phyloP scores from a whole-genome alignment of 2,329 filamentous ascomycete genomes.

The Bipolaris sorokiniana region DNA sequence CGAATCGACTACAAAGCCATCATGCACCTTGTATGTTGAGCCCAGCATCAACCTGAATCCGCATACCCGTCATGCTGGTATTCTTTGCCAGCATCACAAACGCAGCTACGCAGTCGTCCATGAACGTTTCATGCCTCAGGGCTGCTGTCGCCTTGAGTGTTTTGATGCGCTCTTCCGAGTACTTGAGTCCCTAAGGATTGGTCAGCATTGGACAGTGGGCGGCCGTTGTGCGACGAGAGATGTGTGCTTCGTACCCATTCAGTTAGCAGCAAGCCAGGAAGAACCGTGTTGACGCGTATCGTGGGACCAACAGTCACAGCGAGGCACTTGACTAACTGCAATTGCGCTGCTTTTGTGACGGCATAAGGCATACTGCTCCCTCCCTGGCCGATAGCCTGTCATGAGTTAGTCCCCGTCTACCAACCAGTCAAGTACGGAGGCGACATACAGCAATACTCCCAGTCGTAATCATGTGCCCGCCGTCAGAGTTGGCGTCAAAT shows the following conservation, averaged over 20 bases:
- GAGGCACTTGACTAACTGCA: constrained; percentile 71
- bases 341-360: constrained; percentile 76
- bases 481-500: constrained; percentile 67
- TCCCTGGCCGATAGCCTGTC: constrained; percentile 55
- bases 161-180: constrained; percentile 63
- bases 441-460: constrained; percentile 63
- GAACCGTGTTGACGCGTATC: constrained; percentile 68
- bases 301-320: constrained; percentile 67
- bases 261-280: constrained; percentile 70
- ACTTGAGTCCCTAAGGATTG: constrained; percentile 58
- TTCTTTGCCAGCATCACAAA: constrained; percentile 63
- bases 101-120: constrained; percentile 62
- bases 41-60: constrained; percentile 51
- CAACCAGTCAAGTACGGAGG: background rate
- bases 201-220: background rate
- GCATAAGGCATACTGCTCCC: constrained; percentile 73
- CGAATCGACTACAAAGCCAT: background rate
- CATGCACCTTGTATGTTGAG: constrained; percentile 40
- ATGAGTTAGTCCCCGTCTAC: background rate
- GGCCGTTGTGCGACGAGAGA: background rate
- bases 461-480: constrained; percentile 68
- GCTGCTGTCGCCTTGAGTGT: constrained; percentile 61
- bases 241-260: constrained; percentile 39
- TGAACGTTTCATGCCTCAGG: constrained; percentile 63
- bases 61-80: constrained; percentile 57